Evolutionary conservation across 768 basidiomycete genomes (phyloP).

Genomic region (Phallus indusiatus): DNA sequence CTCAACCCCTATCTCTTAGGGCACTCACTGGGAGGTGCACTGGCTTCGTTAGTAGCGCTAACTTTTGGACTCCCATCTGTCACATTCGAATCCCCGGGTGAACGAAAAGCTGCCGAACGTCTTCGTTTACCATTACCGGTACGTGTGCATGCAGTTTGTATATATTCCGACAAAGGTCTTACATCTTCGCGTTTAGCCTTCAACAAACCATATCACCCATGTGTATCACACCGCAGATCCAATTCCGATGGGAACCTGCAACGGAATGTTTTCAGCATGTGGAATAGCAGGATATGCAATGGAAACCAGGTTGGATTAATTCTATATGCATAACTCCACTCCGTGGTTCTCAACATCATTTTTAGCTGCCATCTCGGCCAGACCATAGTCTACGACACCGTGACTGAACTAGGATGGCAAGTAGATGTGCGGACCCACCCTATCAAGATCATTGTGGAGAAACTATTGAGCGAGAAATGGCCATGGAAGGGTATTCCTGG

Average conservation of each 20-base stretch:
- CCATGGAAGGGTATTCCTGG: neutral
- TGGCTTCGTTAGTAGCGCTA: conserved; percentile 74
- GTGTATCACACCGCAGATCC: conserved; percentile 94
- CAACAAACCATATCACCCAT: conserved; percentile 74
- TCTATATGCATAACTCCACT: conserved; percentile 12
- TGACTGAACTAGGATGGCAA: conserved; percentile 74
- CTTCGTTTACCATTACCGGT: conserved; percentile 85
- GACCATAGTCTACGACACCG: conserved; percentile 87
- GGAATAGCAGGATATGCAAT: conserved; percentile 84
- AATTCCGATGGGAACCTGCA: conserved; percentile 85
- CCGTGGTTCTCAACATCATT: conserved; percentile 22
- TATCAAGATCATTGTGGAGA: conserved; percentile 72
- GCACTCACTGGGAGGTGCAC: conserved; percentile 41
- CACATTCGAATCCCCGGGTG: conserved; percentile 84
- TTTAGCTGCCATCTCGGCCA: conserved; percentile 76
- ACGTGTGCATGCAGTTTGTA: conserved; percentile 16
- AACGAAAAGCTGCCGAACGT: conserved; percentile 65
- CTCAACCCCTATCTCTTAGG: conserved; percentile 6
- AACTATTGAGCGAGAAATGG: conserved; percentile 66
- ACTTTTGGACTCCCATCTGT: conserved; percentile 88
- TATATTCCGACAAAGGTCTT: neutral
- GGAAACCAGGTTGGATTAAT: conserved; percentile 50
- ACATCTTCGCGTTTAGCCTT: conserved; percentile 37
- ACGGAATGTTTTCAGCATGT: conserved; percentile 71
- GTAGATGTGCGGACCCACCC: conserved; percentile 76